These are phyloP conservation scores for Avena sativa DNA, from an alignment of 176 grass and related monocot genomes.

Conservation along the genomic window DNA sequence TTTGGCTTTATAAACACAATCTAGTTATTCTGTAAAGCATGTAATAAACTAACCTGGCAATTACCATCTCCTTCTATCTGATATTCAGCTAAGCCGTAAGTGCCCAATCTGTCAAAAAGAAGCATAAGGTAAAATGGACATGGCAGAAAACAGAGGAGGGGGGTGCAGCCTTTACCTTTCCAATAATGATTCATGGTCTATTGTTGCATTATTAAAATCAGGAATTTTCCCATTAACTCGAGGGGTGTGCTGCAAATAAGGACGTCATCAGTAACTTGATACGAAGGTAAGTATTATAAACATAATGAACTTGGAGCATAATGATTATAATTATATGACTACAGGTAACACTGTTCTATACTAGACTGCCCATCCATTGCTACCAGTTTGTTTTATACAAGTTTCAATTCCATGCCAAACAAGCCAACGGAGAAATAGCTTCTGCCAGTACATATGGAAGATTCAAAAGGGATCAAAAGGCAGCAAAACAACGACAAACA, in stretches of 20 bases:
- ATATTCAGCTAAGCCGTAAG: conserved; percentile 94
- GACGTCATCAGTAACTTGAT: conserved; percentile 42
- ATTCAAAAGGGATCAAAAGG: conserved; percentile 32
- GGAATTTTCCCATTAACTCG: conserved; percentile 98
- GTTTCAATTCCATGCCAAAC: conserved; percentile 33
- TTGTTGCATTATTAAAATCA: conserved; percentile 84
- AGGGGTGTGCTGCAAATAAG: conserved; percentile 85
- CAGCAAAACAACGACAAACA: not conserved
- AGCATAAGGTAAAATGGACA: conserved; percentile 9
- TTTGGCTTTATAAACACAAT: conserved; percentile 26
- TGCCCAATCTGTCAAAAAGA: conserved; percentile 63
- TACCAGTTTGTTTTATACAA: not conserved
- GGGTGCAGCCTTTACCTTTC: conserved; percentile 65
- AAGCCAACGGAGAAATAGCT: not conserved
- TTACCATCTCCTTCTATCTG: conserved; percentile 99
- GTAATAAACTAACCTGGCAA: conserved; percentile 74
- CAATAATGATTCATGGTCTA: conserved; percentile 87
- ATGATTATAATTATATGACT: conserved; percentile 10
- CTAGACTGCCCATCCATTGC: not conserved
- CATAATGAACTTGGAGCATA: conserved; percentile 21
- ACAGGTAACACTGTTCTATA: not conserved
- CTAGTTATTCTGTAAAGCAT: conserved; percentile 15
- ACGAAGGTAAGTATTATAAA: conserved; percentile 4
- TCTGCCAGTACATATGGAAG: conserved; percentile 8
- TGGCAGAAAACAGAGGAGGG: conserved; percentile 1